Evolutionary conservation across 768 basidiomycete genomes (phyloP).

Genomic region (Pholiota conissans): DNA sequence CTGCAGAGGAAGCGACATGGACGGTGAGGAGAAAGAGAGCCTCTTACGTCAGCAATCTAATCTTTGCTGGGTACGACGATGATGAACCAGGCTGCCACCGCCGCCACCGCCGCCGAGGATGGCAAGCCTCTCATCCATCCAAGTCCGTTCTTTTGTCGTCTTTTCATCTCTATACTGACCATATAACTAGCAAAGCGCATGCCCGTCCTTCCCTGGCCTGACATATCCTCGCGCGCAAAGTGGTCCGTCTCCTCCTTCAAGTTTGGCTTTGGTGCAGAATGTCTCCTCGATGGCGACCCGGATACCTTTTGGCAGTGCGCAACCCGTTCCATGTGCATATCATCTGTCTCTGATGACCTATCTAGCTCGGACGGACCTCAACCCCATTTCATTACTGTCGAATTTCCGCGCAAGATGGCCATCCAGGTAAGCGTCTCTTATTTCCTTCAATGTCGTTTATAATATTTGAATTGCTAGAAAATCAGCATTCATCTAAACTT

Average conservation of each 20-base stretch:
- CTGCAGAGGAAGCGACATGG: constrained; percentile 39
- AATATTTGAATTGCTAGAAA: constrained; percentile 57
- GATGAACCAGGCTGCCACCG: no score
- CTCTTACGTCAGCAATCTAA: neutral
- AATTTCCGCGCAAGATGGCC: constrained; percentile 88
- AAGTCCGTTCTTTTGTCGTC: constrained; percentile 22
- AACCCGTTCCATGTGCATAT: no score
- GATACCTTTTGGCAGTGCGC: constrained; percentile 98
- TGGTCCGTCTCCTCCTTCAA: constrained; percentile 98
- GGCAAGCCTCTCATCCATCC: constrained; percentile 34
- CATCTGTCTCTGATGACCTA: neutral
- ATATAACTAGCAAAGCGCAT: constrained; percentile 12
- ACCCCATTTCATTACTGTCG: constrained; percentile 92
- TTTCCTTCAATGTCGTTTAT: neutral
- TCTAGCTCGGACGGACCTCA: constrained; percentile 90
- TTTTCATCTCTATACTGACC: neutral
- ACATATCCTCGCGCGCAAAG: constrained; percentile 84
- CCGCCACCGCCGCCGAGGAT: constrained; percentile 10
- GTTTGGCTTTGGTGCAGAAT: constrained; percentile 94
- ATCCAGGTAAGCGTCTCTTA: constrained; percentile 64
- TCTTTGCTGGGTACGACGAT: no score
- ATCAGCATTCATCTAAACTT: constrained; percentile 82
- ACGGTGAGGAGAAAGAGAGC: constrained; percentile 5
- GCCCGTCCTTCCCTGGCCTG: constrained; percentile 64
- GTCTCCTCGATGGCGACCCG: constrained; percentile 83